Percentiles rank a stretch among this genome's conserved stretches.
Conservation (phyloP, 176 grass and related monocot species). For the Bonia amplexicaulis region DNA sequence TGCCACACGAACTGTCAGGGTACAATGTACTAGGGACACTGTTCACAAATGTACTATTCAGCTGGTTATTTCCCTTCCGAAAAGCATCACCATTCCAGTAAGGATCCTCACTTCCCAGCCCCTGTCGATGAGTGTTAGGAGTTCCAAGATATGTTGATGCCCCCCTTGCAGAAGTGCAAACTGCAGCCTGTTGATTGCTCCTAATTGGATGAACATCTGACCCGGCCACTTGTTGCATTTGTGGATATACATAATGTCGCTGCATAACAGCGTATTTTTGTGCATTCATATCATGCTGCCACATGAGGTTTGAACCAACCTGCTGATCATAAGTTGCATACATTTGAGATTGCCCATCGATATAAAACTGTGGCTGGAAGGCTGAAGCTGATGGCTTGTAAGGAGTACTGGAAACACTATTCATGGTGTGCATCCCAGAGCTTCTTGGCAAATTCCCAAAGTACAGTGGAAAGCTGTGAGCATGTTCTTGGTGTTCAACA, state of each 20-base stretch:
- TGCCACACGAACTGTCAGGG: constrained; percentile 31
- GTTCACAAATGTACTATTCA: constrained; percentile 18
- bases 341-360: constrained; percentile 18
- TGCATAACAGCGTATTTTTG: constrained; percentile 28
- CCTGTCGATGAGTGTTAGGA: constrained; percentile 10
- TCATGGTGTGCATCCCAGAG: neutral
- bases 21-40: constrained; percentile 26
- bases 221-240: constrained; percentile 31
- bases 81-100: constrained; percentile 16
- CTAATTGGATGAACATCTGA: constrained; percentile 28
- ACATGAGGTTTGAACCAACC: constrained; percentile 34
- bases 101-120: constrained; percentile 11
- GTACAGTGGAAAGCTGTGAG: constrained; percentile 1
- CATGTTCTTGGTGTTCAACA: constrained; percentile 22
- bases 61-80: constrained; percentile 19
- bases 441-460: constrained; percentile 23
- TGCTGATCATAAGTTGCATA: constrained; percentile 27
- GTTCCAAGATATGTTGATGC: constrained; percentile 22
- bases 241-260: constrained; percentile 31
- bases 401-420: constrained; percentile 2
- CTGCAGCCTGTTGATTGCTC: constrained; percentile 24
- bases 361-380: constrained; percentile 27
- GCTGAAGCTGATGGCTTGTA: constrained; percentile 30
- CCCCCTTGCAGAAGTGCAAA: neutral
- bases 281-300: constrained; percentile 23